These are phyloP conservation scores for Diaporthe longicolla DNA, from an alignment of 2,329 filamentous ascomycete species.

Conservation along the genomic window DNA sequence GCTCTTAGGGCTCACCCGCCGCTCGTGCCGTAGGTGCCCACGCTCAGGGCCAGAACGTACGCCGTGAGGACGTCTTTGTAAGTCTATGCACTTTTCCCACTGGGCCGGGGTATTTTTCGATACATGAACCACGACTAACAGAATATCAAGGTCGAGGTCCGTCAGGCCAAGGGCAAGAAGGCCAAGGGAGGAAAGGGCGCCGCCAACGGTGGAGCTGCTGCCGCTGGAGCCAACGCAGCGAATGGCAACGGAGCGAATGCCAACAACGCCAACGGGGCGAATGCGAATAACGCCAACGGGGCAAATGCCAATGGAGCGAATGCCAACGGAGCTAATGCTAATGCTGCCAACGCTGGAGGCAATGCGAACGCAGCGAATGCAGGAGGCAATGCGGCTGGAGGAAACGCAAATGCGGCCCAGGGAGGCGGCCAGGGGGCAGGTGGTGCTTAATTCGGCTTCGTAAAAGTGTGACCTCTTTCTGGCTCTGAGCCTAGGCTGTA, in stretches of 20 bases:
- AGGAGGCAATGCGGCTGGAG: not conserved
- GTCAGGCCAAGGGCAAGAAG: slow-evolving; percentile 23
- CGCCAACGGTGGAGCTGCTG: slow-evolving; percentile 17
- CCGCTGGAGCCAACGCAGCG: slow-evolving; percentile 13
- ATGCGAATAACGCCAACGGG: too few species aligned
- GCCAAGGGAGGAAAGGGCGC: not conserved
- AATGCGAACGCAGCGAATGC: not conserved
- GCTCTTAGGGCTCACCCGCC: not conserved
- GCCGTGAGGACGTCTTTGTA: slow-evolving; percentile 8
- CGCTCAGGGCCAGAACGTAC: not conserved
- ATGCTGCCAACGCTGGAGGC: too few species aligned
- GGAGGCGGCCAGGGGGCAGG: not conserved
- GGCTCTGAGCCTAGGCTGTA: too few species aligned
- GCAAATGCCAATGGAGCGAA: not conserved
- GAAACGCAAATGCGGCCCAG: slow-evolving; percentile 5
- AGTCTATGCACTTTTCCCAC: not conserved
- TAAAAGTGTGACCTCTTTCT: too few species aligned
- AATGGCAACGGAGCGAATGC: not conserved
- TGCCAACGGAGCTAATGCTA: not conserved
- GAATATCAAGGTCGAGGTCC: not conserved
- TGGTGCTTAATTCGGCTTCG: not conserved
- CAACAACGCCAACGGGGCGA: too few species aligned
- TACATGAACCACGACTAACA: not conserved
- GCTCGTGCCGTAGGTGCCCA: slow-evolving; percentile 2
- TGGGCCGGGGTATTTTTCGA: not conserved